These are phyloP conservation scores for Ottelia alismoides DNA, from an alignment of 106 monocot genomes.

Conservation along the genomic window DNA sequence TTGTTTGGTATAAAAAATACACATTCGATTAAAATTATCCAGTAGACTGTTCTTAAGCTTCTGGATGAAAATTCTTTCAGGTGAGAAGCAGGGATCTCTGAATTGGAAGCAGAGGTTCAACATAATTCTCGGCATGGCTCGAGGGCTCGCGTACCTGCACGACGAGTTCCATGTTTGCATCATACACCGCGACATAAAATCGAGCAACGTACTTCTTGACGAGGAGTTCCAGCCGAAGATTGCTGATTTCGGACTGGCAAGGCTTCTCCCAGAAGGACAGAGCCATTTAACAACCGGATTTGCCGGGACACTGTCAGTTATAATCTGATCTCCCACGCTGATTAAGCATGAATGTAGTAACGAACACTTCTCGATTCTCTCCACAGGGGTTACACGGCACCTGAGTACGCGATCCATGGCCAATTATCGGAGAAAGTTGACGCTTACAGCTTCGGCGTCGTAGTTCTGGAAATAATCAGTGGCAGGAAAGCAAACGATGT, in stretches of 20 bases:
- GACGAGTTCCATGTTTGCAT: constrained; percentile 62
- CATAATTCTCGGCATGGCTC: constrained; percentile 69
- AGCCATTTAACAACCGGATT: constrained; percentile 65
- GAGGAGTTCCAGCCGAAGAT: constrained; percentile 51
- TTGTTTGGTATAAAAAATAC: too few species aligned
- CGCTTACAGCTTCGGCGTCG: constrained; percentile 60
- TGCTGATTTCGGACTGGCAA: constrained; percentile 71
- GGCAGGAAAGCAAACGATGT: constrained; percentile 51
- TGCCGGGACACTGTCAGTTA: constrained; percentile 67
- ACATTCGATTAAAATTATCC: too few species aligned
- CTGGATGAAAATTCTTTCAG: too few species aligned
- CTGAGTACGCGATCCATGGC: constrained; percentile 72
- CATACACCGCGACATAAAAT: constrained; percentile 69
- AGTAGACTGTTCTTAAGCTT: too few species aligned
- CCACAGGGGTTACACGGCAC: constrained; percentile 61
- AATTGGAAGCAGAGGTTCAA: constrained; percentile 67
- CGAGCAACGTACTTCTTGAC: constrained; percentile 58
- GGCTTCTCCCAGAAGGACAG: constrained; percentile 49
- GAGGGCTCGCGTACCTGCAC: constrained; percentile 67
- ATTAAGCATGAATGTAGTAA: too few species aligned
- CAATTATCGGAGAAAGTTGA: constrained; percentile 59
- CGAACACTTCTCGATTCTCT: too few species aligned
- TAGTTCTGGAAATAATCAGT: constrained; percentile 64
- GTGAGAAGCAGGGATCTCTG: constrained; percentile 29
- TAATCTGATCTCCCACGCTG: too few species aligned